Evolutionary conservation across 1,284 basidiomycete species (phyloP).

Genomic region (Heterobasidion parviporum): DNA sequence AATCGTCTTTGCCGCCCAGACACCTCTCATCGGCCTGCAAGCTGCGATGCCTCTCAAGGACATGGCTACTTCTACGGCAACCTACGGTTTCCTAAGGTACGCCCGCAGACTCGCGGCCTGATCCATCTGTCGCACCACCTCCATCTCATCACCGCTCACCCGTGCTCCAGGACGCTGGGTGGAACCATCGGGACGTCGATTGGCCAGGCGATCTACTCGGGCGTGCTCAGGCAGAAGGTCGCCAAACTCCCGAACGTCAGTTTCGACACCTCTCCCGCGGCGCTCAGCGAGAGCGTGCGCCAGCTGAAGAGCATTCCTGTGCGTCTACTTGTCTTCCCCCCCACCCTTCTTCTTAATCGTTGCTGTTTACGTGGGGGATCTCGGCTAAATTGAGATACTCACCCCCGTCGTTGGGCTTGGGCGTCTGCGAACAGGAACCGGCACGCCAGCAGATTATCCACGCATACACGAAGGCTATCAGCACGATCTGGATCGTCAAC

Average conservation of each 20-base stretch:
- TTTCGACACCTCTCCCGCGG: slow-evolving; percentile 43
- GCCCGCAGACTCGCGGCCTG: slow-evolving; percentile 1
- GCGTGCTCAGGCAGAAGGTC: slow-evolving; percentile 44
- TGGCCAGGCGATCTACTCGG: slow-evolving; percentile 62
- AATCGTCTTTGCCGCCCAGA: slow-evolving; percentile 22
- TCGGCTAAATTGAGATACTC: not conserved
- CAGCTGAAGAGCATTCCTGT: slow-evolving; percentile 48
- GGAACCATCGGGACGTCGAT: slow-evolving; percentile 70
- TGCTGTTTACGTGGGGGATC: not conserved
- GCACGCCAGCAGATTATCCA: slow-evolving; percentile 46
- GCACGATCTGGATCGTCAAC: slow-evolving; percentile 65
- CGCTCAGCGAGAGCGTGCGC: slow-evolving; percentile 49
- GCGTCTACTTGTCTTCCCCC: slow-evolving; percentile 11
- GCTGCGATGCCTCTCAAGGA: slow-evolving; percentile 78
- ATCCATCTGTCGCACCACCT: not conserved
- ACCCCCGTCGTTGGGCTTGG: not conserved
- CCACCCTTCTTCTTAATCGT: slow-evolving; percentile 1
- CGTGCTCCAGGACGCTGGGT: slow-evolving; percentile 49
- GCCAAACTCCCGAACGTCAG: slow-evolving; percentile 34
- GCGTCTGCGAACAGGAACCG: slow-evolving; percentile 27
- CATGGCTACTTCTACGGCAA: slow-evolving; percentile 70
- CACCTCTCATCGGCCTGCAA: slow-evolving; percentile 63
- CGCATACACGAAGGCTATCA: slow-evolving; percentile 64
- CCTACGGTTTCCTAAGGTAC: slow-evolving; percentile 66
- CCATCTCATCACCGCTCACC: not conserved